Evolutionary conservation across 1,284 basidiomycete species (phyloP).

Genomic region (Neotropicomus parvogracilis): DNA sequence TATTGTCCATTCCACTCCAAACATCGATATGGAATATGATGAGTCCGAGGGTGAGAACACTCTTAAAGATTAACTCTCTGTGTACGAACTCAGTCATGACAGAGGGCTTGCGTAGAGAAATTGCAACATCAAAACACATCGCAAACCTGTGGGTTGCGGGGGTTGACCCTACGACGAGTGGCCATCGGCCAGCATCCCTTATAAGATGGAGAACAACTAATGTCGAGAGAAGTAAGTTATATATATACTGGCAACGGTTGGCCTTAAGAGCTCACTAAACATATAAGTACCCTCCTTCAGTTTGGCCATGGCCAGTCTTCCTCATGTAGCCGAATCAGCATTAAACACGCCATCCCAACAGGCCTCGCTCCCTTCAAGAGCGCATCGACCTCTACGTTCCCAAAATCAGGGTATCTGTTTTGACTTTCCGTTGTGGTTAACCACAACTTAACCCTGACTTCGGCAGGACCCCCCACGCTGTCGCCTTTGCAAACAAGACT

Average conservation of each 20-base stretch:
- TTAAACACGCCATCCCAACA: background rate
- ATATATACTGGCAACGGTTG: background rate
- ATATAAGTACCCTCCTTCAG: constrained; percentile 18
- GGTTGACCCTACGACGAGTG: background rate
- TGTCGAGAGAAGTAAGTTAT: constrained; percentile 15
- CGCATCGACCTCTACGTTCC: constrained; percentile 1
- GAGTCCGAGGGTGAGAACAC: constrained; percentile 9
- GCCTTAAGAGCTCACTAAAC: background rate
- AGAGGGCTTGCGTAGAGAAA: constrained; percentile 8
- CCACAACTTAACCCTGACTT: background rate
- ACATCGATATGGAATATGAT: constrained; percentile 5
- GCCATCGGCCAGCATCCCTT: background rate
- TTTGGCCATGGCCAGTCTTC: constrained; percentile 7
- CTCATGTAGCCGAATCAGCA: background rate
- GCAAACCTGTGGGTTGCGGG: background rate
- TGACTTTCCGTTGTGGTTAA: background rate
- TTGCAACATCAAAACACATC: background rate
- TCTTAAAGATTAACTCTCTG: background rate
- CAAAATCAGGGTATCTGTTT: constrained; percentile 13
- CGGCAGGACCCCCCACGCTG: constrained; percentile 11
- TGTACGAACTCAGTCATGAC: background rate
- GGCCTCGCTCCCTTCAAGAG: constrained; percentile 1
- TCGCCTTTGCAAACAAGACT: constrained; percentile 51
- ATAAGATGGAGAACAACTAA: constrained; percentile 2
- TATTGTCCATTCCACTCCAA: background rate